These are phyloP conservation scores for Ascosphaera apis DNA, from an alignment of 2,329 filamentous ascomycete genomes.

Conservation along the genomic window DNA sequence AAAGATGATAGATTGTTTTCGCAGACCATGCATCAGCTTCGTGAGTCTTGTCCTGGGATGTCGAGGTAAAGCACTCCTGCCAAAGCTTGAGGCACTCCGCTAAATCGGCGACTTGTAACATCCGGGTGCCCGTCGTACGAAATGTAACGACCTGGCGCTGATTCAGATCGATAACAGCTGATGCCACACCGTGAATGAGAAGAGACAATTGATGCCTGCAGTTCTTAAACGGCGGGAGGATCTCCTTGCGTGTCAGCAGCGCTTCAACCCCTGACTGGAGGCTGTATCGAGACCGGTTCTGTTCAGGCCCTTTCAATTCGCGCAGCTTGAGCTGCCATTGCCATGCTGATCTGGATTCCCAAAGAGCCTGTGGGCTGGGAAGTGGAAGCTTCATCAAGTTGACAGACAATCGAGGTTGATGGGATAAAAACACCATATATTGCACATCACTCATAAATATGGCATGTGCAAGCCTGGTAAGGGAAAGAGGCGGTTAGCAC, in stretches of 20 bases:
- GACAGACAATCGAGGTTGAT: constrained; percentile 7
- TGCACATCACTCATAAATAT: constrained; percentile 8
- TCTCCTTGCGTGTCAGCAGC: constrained; percentile 7
- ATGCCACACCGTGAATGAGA: constrained; percentile 7
- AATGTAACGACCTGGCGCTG: constrained; percentile 6
- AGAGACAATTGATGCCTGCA: constrained; percentile 7
- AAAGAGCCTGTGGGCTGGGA: constrained; percentile 7
- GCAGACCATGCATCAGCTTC: constrained; percentile 6
- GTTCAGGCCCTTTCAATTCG: constrained; percentile 5
- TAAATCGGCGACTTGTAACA: constrained; percentile 6
- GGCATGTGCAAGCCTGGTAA: constrained; percentile 7
- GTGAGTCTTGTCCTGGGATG: constrained; percentile 5
- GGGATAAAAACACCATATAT: constrained; percentile 8
- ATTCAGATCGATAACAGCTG: constrained; percentile 7
- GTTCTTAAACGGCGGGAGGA: constrained; percentile 4
- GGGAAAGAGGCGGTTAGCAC: neutral
- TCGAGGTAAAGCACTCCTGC: constrained; percentile 6
- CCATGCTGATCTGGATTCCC: constrained; percentile 6
- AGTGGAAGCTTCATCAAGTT: constrained; percentile 9
- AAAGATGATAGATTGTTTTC: constrained; percentile 7
- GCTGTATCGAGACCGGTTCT: constrained; percentile 5
- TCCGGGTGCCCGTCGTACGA: constrained; percentile 2
- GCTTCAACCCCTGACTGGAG: constrained; percentile 7
- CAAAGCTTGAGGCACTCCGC: constrained; percentile 6
- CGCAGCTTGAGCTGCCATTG: constrained; percentile 7